Percentiles rank a stretch among this genome's conserved stretches.
Conservation (phyloP, 192 early-diverging fungal genomes). For the Bifiguratus adelaidae region DNA sequence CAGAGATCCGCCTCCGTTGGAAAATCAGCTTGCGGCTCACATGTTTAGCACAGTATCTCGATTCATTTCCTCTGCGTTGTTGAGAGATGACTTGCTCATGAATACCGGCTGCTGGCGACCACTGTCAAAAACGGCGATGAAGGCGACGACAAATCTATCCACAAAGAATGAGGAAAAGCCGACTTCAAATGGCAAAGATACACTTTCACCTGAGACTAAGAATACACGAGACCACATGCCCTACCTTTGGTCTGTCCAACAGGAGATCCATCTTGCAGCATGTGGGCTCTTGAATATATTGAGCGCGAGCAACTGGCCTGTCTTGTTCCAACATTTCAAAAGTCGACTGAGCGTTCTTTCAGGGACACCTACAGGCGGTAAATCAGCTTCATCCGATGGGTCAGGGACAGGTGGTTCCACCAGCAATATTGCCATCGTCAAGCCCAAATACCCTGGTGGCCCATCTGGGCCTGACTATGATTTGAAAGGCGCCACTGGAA, state of each 20-base stretch:
- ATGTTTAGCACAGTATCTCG: conserved; percentile 40
- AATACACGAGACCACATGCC: too few relatives aligned
- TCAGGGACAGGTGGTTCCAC: too few relatives aligned
- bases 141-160: neutral
- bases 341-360: conserved; percentile 45
- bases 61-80: conserved; percentile 38
- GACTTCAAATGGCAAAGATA: too few relatives aligned
- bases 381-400: conserved; percentile 57
- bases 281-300: conserved; percentile 72
- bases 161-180: neutral
- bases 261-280: conserved; percentile 66
- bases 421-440: too few relatives aligned
- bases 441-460: too few relatives aligned
- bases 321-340: conserved; percentile 63
- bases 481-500: too few relatives aligned
- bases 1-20: conserved; percentile 67
- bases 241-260: neutral
- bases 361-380: conserved; percentile 48
- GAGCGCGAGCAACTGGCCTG: conserved; percentile 79
- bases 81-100: conserved; percentile 17
- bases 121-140: neutral
- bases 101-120: neutral
- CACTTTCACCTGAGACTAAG: too few relatives aligned
- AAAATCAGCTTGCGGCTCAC: conserved; percentile 53
- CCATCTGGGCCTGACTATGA: too few relatives aligned